phyloP scores from a whole-genome alignment of 2,329 filamentous ascomycete species.

The Neopestalotiopsis rosae region DNA sequence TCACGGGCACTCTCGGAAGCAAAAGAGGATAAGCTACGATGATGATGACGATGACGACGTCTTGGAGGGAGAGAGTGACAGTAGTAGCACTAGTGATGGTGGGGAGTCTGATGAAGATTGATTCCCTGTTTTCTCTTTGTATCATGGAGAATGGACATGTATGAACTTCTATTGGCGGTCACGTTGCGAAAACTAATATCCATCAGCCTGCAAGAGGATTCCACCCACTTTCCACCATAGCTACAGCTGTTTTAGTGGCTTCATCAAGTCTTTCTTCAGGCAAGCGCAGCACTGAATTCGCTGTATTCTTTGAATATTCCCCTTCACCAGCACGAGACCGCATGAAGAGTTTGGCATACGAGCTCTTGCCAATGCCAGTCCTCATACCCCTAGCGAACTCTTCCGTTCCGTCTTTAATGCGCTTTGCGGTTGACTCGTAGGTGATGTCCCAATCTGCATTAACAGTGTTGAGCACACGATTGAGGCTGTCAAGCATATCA shows the following conservation, averaged over 20 bases:
- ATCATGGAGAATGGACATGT: no score
- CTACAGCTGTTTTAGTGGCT: neutral
- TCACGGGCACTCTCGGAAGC: no score
- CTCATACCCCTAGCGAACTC: conserved; percentile 46
- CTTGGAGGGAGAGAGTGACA: no score
- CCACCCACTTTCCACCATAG: neutral
- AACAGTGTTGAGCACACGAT: conserved; percentile 58
- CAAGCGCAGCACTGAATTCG: neutral
- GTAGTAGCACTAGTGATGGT: no score
- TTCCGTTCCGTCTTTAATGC: conserved; percentile 50
- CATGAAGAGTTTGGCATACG: conserved; percentile 49
- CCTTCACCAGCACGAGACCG: neutral
- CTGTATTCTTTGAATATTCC: neutral
- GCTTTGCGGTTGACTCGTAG: conserved; percentile 46
- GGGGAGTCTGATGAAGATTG: no score
- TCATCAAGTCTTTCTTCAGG: neutral
- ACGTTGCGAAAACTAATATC: no score
- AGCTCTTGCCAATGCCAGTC: conserved; percentile 48
- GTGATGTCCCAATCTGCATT: conserved; percentile 64
- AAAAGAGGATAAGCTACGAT: no score
- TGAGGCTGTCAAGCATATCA: conserved; percentile 65
- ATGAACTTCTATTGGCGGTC: no score
- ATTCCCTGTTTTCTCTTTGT: no score
- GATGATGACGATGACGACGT: no score
- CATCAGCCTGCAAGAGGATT: neutral